A percentile compares a stretch with the other conserved stretches of the same genome.
Evolutionary conservation across 495 filamentous ascomycete species (phyloP).

Genomic region (Neurospora sp.): DNA sequence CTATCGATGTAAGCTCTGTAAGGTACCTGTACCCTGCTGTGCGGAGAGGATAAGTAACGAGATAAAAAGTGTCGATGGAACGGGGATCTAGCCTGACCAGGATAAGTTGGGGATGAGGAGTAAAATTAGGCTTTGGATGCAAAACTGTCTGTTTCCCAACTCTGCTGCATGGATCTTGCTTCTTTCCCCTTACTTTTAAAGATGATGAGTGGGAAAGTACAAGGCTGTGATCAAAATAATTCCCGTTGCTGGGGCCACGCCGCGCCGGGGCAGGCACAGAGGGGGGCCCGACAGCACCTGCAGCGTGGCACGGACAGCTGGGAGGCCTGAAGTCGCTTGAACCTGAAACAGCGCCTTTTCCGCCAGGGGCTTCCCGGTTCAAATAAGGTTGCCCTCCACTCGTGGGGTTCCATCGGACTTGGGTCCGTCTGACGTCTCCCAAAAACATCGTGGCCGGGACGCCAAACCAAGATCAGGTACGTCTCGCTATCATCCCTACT

Average conservation of each 20-base stretch:
- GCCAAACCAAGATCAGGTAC: background rate
- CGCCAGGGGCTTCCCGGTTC: background rate
- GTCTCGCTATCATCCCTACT: background rate
- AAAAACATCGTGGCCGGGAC: background rate
- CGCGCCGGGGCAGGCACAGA: background rate
- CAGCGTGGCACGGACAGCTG: background rate
- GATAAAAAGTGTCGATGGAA: background rate
- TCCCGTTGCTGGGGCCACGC: background rate
- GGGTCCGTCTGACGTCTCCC: background rate
- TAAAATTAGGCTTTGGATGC: background rate
- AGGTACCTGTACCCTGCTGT: background rate
- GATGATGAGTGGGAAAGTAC: background rate
- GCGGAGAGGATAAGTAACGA: background rate
- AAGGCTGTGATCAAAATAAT: background rate
- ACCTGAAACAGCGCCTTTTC: background rate
- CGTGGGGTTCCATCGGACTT: background rate
- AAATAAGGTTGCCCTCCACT: background rate
- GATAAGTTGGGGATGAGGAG: background rate
- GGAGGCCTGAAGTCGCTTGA: background rate
- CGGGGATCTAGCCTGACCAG: background rate
- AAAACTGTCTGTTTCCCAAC: background rate
- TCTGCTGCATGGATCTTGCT: background rate
- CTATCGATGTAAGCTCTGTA: background rate
- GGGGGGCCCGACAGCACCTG: background rate
- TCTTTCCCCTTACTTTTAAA: background rate